A percentile compares a stretch with the other conserved stretches of the same genome.
Evolutionary conservation across 2,329 filamentous ascomycete genomes (phyloP).

Genomic region (Ophiostoma quercus): DNA sequence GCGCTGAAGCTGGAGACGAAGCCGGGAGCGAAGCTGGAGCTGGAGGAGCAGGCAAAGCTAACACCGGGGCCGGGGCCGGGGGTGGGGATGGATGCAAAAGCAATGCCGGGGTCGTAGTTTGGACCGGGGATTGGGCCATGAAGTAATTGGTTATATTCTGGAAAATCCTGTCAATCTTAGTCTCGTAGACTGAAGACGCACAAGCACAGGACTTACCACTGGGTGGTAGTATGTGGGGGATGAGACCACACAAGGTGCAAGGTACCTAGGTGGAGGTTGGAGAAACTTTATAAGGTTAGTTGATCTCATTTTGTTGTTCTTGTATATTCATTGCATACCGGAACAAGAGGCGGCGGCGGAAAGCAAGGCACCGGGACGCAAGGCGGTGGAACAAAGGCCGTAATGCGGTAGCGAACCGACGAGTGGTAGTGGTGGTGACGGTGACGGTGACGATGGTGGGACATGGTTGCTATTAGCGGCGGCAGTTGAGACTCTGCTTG

Average conservation of each 20-base stretch:
- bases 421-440: conserved; percentile 6
- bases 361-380: not conserved
- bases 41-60: too few species aligned
- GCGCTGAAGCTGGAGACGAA: not conserved
- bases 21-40: too few species aligned
- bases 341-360: not conserved
- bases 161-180: conserved; percentile 15
- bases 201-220: not conserved
- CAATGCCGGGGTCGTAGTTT: too few species aligned
- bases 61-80: too few species aligned
- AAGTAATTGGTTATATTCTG: conserved; percentile 7
- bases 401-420: conserved; percentile 5
- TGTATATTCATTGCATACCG: not conserved
- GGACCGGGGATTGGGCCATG: not conserved
- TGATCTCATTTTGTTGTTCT: not conserved
- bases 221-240: conserved; percentile 9
- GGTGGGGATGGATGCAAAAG: too few species aligned
- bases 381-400: not conserved
- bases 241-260: not conserved
- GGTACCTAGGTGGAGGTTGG: not conserved
- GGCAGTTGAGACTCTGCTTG: not conserved
- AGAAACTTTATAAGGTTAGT: not conserved
- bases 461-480: not conserved
- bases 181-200: not conserved
- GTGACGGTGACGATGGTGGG: not conserved